These are phyloP conservation scores for Fusarium verrucosum DNA, from an alignment of 2,329 filamentous ascomycete genomes.

Conservation along the genomic window DNA sequence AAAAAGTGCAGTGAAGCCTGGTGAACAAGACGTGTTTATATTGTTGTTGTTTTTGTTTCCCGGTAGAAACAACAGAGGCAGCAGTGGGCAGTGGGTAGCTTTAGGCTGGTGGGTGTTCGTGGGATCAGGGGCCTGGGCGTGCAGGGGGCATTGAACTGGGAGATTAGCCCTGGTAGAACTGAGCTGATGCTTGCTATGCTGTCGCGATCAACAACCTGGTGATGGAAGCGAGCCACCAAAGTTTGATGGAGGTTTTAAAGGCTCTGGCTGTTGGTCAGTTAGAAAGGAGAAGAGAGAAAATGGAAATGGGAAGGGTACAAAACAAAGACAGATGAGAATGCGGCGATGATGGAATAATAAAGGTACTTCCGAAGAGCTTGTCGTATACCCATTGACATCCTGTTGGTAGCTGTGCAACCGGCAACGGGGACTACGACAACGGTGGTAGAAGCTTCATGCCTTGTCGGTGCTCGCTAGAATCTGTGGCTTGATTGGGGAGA, in stretches of 20 bases:
- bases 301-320: slow-evolving; percentile 6
- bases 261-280: not conserved
- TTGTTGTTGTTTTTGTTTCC: slow-evolving; percentile 34
- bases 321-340: slow-evolving; percentile 16
- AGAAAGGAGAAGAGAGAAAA: not conserved
- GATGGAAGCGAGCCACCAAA: slow-evolving; percentile 1
- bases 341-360: slow-evolving; percentile 38
- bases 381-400: slow-evolving; percentile 18
- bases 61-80: slow-evolving; percentile 23
- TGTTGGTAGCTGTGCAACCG: slow-evolving; percentile 44
- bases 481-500: slow-evolving; percentile 35
- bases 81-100: slow-evolving; percentile 26
- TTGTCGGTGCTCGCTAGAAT: slow-evolving; percentile 15
- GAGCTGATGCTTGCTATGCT: slow-evolving; percentile 33
- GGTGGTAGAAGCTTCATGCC: slow-evolving; percentile 33
- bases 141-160: slow-evolving; percentile 39
- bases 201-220: slow-evolving; percentile 13
- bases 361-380: slow-evolving; percentile 29
- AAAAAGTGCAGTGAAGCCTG: slow-evolving; percentile 5
- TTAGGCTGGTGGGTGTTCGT: slow-evolving; percentile 30
- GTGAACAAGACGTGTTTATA: slow-evolving; percentile 26
- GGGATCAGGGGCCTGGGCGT: slow-evolving; percentile 43
- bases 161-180: slow-evolving; percentile 38
- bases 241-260: slow-evolving; percentile 8
- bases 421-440: slow-evolving; percentile 41